phyloP scores from a whole-genome alignment of 2,329 filamentous ascomycete species.

The Xylariaceae sp. region DNA sequence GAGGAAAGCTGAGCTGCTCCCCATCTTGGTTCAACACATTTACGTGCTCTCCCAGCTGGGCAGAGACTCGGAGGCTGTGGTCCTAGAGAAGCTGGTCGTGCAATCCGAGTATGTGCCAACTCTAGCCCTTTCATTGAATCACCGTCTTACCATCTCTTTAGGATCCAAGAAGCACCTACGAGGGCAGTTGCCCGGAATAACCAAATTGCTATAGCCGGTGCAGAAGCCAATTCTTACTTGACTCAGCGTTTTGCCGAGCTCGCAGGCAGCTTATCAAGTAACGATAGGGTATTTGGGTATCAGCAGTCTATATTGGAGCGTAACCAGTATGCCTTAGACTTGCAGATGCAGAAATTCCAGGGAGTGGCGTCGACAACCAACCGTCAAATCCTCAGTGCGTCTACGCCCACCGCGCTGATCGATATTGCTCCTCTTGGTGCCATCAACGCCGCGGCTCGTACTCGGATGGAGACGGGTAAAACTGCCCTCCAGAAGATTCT shows the following conservation, averaged over 20 bases:
- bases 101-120: conserved; percentile 48
- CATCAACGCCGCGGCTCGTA: conserved; percentile 67
- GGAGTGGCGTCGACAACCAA: conserved; percentile 54
- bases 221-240: conserved; percentile 60
- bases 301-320: conserved; percentile 59
- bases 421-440: conserved; percentile 44
- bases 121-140: not conserved
- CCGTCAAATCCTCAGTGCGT: conserved; percentile 35
- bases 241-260: conserved; percentile 58
- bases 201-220: conserved; percentile 39
- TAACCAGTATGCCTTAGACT: conserved; percentile 60
- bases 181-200: conserved; percentile 66
- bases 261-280: conserved; percentile 47
- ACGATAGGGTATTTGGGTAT: conserved; percentile 67
- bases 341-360: conserved; percentile 63
- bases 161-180: conserved; percentile 64
- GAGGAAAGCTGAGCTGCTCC: conserved; percentile 67
- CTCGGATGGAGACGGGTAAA: conserved; percentile 59
- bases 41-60: conserved; percentile 67
- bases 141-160: conserved; percentile 32
- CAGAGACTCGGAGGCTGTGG: conserved; percentile 60
- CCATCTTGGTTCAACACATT: conserved; percentile 72
- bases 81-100: conserved; percentile 59
- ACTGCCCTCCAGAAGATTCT: conserved; percentile 66
- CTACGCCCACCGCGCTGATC: conserved; percentile 29